Base-by-base conservation (phyloP, 257 asterid species). In the Ajuga chamaepitys region DNA sequence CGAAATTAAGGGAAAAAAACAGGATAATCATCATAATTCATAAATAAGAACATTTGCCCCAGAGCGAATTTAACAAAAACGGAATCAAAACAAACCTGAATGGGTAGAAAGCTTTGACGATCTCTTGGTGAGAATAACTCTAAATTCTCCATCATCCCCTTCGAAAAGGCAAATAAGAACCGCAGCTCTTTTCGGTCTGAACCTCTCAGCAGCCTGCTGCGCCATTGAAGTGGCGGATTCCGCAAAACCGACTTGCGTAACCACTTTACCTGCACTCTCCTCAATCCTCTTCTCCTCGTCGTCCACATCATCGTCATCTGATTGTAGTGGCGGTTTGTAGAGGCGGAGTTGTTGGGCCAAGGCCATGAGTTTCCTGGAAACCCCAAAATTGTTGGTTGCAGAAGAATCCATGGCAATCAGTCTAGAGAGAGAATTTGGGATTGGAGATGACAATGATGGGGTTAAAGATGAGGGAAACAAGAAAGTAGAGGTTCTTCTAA, bases 91-190 rank as follows among this genome's bases (percentile, higher is more conserved):
- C 95, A 58, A 64, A 91, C 98, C 96, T 42, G 99, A 89, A 71
- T 93, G 99, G 77, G 96, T 75, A 45, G 99, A 94, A 37, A 90
- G 90, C 55, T 55, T 83, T 1, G 95, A 85, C 20, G 97, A 89
- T 77, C 99, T 80, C 83, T 88, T 86, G 8, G 97, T 89, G 55
- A 93, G 97, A 72, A 93, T 84, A 35, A 93, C 97, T 55, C 96
- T 77, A 10, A 84, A 59, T 28, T 93, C 95, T 6, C 97, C 97
- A 56, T 42, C 71, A 67, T 78, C 90, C 42, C 91, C 99, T 87
- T 86, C 95, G 74, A 87, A 93, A 2, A 93, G 80, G 77, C 97
- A 93, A 54, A 93, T 76, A 57, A 93, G 82, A 37, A 93, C 99
- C 56, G 99, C 99, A 30, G 99, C 99, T 58, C 85, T 84, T 77